phyloP scores from a whole-genome alignment of 306 rosid genomes.

The Cicer arietinum region DNA sequence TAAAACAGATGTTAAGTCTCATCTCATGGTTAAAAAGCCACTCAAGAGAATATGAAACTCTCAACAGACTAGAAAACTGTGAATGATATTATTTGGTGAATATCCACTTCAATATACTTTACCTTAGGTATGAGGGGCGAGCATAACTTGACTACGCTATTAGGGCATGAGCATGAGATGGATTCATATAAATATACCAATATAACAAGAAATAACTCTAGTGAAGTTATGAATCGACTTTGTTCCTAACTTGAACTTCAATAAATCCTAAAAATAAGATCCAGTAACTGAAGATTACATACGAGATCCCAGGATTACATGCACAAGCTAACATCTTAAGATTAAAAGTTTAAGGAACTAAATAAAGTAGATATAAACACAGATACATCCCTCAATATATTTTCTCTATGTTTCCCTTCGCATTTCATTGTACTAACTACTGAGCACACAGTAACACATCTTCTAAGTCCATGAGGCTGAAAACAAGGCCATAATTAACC shows the following conservation, averaged over 20 bases:
- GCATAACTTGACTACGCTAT: neutral
- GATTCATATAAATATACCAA: too few species aligned
- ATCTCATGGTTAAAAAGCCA: neutral
- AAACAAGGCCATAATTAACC: slow-evolving; percentile 24
- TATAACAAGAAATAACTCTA: too few species aligned
- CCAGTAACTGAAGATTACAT: neutral
- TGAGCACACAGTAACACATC: neutral
- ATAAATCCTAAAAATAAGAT: slow-evolving; percentile 13
- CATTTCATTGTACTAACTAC: neutral
- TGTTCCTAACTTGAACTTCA: neutral
- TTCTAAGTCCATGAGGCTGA: slow-evolving; percentile 1
- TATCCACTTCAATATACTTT: neutral
- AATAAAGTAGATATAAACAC: neutral
- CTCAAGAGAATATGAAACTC: neutral
- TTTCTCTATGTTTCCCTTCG: slow-evolving; percentile 14
- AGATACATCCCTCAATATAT: slow-evolving; percentile 19
- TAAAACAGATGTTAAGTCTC: neutral
- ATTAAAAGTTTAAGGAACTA: neutral
- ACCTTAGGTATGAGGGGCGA: neutral
- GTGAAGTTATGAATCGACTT: slow-evolving; percentile 4
- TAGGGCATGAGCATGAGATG: neutral
- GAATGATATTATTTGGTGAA: neutral
- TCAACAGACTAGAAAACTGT: neutral
- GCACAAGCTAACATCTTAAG: slow-evolving; percentile 4
- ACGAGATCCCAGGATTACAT: neutral